Conservation (phyloP, 352 stramenopile genomes). For the Globisporangium yorkense region DNA sequence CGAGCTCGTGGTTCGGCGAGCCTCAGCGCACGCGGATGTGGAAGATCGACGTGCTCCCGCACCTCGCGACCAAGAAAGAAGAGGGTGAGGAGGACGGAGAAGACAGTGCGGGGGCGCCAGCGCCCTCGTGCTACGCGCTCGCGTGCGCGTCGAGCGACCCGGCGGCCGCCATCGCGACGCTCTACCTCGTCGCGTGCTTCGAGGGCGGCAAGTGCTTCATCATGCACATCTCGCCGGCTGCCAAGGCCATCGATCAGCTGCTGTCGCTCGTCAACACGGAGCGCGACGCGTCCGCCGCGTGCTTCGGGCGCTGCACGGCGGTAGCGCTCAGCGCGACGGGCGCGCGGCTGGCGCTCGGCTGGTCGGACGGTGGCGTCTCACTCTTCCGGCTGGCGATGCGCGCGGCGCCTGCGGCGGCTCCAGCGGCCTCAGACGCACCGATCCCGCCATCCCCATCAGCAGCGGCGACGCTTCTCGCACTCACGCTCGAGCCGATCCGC, state of each 20-base stretch:
- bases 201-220: slow-evolving; percentile 80
- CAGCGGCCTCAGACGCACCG: not conserved
- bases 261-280: slow-evolving; percentile 73
- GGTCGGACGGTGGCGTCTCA: slow-evolving; percentile 65
- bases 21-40: slow-evolving; percentile 38
- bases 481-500: slow-evolving; percentile 50
- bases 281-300: slow-evolving; percentile 18
- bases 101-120: slow-evolving; percentile 7
- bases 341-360: slow-evolving; percentile 54
- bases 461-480: not conserved
- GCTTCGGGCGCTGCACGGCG: slow-evolving; percentile 41
- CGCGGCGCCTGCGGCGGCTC: not conserved
- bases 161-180: slow-evolving; percentile 16
- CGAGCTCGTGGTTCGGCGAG: slow-evolving; percentile 28
- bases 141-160: slow-evolving; percentile 40
- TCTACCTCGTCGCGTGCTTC: slow-evolving; percentile 67
- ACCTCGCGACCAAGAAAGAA: slow-evolving; percentile 17
- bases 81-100: not conserved
- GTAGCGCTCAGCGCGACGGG: slow-evolving; percentile 40
- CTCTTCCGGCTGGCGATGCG: slow-evolving; percentile 51
- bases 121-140: slow-evolving; percentile 48
- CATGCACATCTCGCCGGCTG: slow-evolving; percentile 48
- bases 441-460: not conserved
- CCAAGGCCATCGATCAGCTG: slow-evolving; percentile 67
- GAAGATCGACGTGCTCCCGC: slow-evolving; percentile 74